These are phyloP conservation scores for Kwoniella newhampshirensis DNA, from an alignment of 768 basidiomycete species.

Conservation along the genomic window DNA sequence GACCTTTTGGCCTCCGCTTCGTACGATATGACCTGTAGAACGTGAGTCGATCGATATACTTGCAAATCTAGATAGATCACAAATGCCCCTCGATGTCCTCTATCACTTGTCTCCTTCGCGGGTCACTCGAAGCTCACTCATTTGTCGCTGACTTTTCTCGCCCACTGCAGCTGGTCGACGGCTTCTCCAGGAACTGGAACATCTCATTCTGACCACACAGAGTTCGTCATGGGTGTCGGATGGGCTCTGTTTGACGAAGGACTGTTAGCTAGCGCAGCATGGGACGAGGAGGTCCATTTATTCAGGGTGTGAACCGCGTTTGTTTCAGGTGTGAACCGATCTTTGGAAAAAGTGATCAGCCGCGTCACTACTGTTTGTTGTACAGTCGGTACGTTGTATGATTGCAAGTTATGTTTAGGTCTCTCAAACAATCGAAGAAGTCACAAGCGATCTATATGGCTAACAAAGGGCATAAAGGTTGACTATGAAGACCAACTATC, in stretches of 20 bases:
- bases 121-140: no score
- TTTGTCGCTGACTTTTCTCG: constrained; percentile 14
- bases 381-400: no score
- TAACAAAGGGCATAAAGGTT: no score
- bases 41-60: no score
- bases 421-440: no score
- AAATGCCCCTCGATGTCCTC: constrained; percentile 4
- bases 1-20: constrained; percentile 59
- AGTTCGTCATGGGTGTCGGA: constrained; percentile 86
- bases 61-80: constrained; percentile 1
- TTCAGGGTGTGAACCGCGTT: constrained; percentile 49
- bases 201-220: constrained; percentile 78
- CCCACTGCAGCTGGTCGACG: constrained; percentile 68
- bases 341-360: no score
- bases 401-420: no score
- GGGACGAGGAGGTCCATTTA: constrained; percentile 82
- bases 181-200: constrained; percentile 29
- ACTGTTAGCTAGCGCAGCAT: constrained; percentile 80
- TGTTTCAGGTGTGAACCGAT: no score
- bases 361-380: no score
- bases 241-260: constrained; percentile 94
- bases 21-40: constrained; percentile 93
- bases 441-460: no score
- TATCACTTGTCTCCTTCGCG: no score
- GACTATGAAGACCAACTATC: not conserved